A percentile compares a stretch with the other conserved stretches of the same genome.
Evolutionary conservation across 2,329 filamentous ascomycete species (phyloP).

Genomic region (Trichoderma pleuroti): DNA sequence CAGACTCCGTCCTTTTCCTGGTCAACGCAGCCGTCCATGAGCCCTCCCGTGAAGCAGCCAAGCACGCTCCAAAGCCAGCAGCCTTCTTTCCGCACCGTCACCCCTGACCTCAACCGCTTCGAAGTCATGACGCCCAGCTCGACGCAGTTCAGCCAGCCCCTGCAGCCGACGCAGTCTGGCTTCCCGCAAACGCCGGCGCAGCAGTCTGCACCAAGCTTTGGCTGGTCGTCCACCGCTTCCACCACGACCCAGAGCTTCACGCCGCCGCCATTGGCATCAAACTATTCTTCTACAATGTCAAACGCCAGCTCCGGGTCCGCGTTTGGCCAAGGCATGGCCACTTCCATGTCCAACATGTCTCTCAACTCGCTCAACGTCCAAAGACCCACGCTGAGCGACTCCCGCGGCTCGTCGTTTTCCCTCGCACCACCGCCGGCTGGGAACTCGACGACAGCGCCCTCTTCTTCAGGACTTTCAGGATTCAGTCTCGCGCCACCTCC

Average conservation of each 20-base stretch:
- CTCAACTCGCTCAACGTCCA: constrained; percentile 36
- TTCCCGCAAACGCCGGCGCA: constrained; percentile 29
- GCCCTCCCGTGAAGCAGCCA: constrained; percentile 30
- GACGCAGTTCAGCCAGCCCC: constrained; percentile 61
- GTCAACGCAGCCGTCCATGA: constrained; percentile 54
- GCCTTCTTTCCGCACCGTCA: constrained; percentile 53
- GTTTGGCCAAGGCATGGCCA: constrained; percentile 33
- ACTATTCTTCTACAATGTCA: constrained; percentile 25
- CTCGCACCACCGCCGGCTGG: constrained; percentile 51
- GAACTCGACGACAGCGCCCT: constrained; percentile 20
- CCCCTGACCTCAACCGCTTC: constrained; percentile 55
- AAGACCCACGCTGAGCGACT: constrained; percentile 33
- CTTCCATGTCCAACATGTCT: constrained; percentile 48
- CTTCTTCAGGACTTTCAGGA: constrained; percentile 30
- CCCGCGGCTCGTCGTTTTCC: constrained; percentile 49
- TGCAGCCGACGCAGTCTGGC: constrained; percentile 43
- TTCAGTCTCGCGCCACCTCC: constrained; percentile 49
- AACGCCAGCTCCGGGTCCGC: constrained; percentile 34
- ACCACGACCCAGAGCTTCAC: constrained; percentile 19
- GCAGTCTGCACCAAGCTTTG: constrained; percentile 40
- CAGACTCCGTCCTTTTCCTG: constrained; percentile 58
- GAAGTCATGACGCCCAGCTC: constrained; percentile 54
- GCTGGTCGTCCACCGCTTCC: constrained; percentile 48
- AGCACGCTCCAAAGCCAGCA: constrained; percentile 37
- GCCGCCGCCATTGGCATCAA: constrained; percentile 31